A percentile compares a stretch with the other conserved stretches of the same genome.
phyloP scores from a whole-genome alignment of 2,329 filamentous ascomycete species.

The Paracoccidioides brasiliensis region DNA sequence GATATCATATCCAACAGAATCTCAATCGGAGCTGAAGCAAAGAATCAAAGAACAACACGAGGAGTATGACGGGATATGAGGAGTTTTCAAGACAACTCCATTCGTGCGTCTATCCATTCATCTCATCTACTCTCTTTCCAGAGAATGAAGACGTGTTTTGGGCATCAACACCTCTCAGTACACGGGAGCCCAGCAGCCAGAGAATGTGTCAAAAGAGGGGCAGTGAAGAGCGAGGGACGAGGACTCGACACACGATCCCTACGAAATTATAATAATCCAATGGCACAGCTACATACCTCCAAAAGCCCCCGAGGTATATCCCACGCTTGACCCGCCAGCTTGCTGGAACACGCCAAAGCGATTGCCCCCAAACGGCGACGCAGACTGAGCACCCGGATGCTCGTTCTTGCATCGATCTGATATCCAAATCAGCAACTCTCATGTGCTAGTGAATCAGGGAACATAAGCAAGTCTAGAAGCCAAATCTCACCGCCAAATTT shows the following conservation, averaged over 20 bases:
- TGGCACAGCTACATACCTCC: constrained; percentile 22
- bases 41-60: too few species aligned
- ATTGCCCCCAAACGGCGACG: constrained; percentile 34
- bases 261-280: constrained; percentile 2
- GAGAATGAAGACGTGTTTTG: background rate
- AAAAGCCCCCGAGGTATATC: constrained; percentile 19
- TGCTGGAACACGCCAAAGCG: constrained; percentile 43
- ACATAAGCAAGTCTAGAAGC: constrained; percentile 3
- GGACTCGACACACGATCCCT: too few species aligned
- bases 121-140: background rate
- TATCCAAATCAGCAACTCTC: constrained; percentile 1
- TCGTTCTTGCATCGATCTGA: constrained; percentile 47
- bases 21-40: too few species aligned
- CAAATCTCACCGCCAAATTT: constrained; percentile 45
- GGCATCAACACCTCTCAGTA: background rate
- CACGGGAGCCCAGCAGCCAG: too few species aligned
- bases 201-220: too few species aligned
- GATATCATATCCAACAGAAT: too few species aligned
- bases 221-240: background rate
- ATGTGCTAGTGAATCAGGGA: background rate
- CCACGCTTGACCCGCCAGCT: constrained; percentile 16
- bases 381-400: constrained; percentile 37
- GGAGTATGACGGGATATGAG: too few species aligned
- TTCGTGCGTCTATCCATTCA: background rate
- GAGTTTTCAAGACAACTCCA: too few species aligned